Evolutionary conservation across 169 alveolate species (phyloP), one percentile per base, ranked within the genome.

Genomic region (Babesia bovis): DNA sequence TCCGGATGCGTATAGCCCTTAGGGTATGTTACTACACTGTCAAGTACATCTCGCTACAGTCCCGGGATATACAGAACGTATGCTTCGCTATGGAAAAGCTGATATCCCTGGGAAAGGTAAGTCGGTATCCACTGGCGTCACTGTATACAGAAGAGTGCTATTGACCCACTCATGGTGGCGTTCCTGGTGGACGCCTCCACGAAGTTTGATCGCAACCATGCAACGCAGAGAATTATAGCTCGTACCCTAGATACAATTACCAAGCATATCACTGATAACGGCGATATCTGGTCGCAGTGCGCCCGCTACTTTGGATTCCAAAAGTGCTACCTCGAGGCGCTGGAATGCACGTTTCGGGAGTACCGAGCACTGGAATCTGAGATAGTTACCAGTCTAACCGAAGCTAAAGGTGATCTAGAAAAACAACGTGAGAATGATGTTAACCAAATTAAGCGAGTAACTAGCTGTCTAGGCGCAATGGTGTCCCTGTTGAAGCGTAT

Each of bases 31-130:
- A n/a, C 61, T 56, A 1, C 17, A 7, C 4, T 26, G 19, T 38
- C 35, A n/a, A 12, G 4, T 26, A 56, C 47, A 32, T 15, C 23
- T 15, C 33, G 7, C 13, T 40, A 19, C 53, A 78, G 87, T 28
- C 65, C 1, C 73, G 83, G 26, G 94, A 89, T 50, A 63, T 89
- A 26, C 89, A 89, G 42, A 58, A 59, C 49, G 61, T 72, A 40
- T 89, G 94, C 51, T 63, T 49, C 42, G 35, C 90, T 12, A 32
- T 85, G 40, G 77, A 63, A 47, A 85, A 61, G 41, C 45, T 89
- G 74, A 60, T 85, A 17, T 53, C 81, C 36, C 50, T 84, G 12
- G 85, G 87, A 33, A 55, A 67, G 77, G 87, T 78, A 30, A 33
- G 49, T 73, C 61, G 41, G 52, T 77, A 55, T 47, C 74, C 30